Evolutionary conservation across 371 early-diverging fungal genomes (phyloP).

Genomic region (Nematocida sp.): DNA sequence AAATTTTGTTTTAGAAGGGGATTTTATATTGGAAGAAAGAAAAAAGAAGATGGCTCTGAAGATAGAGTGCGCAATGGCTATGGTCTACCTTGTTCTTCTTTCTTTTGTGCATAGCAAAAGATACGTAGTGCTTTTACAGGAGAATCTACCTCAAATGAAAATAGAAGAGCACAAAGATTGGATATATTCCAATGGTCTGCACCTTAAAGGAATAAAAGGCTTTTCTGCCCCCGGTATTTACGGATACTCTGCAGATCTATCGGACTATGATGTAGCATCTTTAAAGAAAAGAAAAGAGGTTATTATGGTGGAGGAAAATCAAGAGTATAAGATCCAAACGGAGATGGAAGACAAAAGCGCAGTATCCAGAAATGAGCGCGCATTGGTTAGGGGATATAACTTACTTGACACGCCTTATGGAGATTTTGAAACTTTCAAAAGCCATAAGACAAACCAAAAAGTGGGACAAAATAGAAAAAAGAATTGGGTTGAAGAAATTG

Average conservation of each 20-base stretch:
- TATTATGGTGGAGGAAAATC: constrained; percentile 29
- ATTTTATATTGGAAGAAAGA: too few species aligned
- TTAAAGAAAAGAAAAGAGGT: constrained; percentile 37
- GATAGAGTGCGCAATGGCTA: too few species aligned
- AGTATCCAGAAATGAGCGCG: background rate
- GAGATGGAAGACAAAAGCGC: background rate
- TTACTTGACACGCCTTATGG: constrained; percentile 18
- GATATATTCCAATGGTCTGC: background rate
- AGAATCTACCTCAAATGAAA: background rate
- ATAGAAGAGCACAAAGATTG: constrained; percentile 25
- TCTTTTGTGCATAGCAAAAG: background rate
- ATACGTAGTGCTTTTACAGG: constrained; percentile 37
- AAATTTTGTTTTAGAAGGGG: too few species aligned
- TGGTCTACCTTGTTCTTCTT: background rate
- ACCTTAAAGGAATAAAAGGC: background rate
- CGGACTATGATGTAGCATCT: background rate
- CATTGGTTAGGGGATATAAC: background rate
- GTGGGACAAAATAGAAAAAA: constrained; percentile 9
- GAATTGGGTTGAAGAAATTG: background rate
- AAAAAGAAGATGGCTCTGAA: too few species aligned
- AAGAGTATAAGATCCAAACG: constrained; percentile 32
- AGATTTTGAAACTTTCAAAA: too few species aligned
- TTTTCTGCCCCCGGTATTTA: constrained; percentile 22
- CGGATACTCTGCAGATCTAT: constrained; percentile 34
- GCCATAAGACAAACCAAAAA: constrained; percentile 30